These are phyloP conservation scores for Tetrapyrgos nigripes DNA, from an alignment of 1,284 basidiomycete species.

Conservation along the genomic window DNA sequence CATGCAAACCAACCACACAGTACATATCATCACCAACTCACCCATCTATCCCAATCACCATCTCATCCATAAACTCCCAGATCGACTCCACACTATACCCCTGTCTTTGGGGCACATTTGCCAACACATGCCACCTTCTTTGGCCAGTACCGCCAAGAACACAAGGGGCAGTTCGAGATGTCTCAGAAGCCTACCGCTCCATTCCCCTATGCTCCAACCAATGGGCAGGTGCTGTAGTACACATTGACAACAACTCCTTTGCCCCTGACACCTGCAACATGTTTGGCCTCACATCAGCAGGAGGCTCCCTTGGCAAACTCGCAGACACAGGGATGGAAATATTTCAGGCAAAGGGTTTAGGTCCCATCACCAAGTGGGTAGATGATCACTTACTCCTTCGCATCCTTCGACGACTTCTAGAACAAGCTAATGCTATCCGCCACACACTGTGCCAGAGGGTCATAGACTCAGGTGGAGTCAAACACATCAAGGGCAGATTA, in stretches of 20 bases:
- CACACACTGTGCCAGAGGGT: slow-evolving; percentile 17
- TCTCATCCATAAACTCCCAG: slow-evolving; percentile 18
- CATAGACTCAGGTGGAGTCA: slow-evolving; percentile 16
- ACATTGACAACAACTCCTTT: slow-evolving; percentile 31
- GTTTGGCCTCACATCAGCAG: slow-evolving; percentile 38
- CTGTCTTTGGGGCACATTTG: slow-evolving; percentile 16
- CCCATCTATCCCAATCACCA: slow-evolving; percentile 2
- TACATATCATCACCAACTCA: not conserved
- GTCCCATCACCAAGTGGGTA: slow-evolving; percentile 45
- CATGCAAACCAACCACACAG: slow-evolving; percentile 1
- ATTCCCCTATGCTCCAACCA: slow-evolving; percentile 41
- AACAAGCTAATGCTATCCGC: slow-evolving; percentile 27
- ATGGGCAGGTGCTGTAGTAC: slow-evolving; percentile 39
- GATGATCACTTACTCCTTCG: slow-evolving; percentile 47
- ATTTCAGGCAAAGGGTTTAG: slow-evolving; percentile 31
- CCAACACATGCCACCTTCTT: not conserved
- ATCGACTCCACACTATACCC: slow-evolving; percentile 14
- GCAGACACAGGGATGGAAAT: slow-evolving; percentile 38
- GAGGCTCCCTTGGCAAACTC: slow-evolving; percentile 21
- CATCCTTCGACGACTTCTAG: slow-evolving; percentile 21
- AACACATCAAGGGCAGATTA: slow-evolving; percentile 30
- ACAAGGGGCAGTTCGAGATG: slow-evolving; percentile 40
- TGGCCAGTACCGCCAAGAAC: slow-evolving; percentile 37
- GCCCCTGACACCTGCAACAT: slow-evolving; percentile 7
- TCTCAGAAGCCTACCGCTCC: slow-evolving; percentile 37